Conservation (phyloP, 495 filamentous ascomycete species). For the Neurospora tetrasperma region DNA sequence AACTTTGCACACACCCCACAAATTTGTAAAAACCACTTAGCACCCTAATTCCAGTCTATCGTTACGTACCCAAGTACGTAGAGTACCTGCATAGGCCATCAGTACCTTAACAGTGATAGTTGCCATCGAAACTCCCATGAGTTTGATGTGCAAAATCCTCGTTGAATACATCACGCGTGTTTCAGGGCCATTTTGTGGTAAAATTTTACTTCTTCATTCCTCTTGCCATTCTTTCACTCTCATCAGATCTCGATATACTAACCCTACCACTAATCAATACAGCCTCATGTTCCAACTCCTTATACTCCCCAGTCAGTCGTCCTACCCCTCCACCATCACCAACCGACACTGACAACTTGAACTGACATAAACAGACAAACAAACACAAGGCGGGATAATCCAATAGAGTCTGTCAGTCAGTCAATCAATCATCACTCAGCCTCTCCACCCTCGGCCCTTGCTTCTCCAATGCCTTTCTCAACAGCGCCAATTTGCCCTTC, state of each 20-base stretch:
- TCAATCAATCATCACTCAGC: constrained; percentile 13
- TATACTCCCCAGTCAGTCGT: not conserved
- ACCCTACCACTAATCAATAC: not conserved
- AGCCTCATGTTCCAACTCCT: not conserved
- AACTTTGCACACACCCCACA: not conserved
- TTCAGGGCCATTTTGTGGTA: not conserved
- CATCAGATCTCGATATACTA: not conserved
- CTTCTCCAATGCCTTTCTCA: constrained; percentile 28
- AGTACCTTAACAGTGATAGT: too few species aligned
- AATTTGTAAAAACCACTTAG: not conserved
- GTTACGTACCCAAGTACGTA: not conserved
- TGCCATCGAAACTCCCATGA: not conserved
- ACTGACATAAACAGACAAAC: not conserved
- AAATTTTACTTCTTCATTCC: not conserved
- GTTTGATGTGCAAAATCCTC: not conserved
- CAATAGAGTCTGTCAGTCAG: not conserved
- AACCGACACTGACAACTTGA: not conserved
- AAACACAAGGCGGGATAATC: not conserved
- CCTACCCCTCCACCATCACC: not conserved
- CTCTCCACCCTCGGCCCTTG: constrained; percentile 28
- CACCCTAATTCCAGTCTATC: not conserved
- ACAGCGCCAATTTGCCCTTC: constrained; percentile 16
- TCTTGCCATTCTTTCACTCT: not conserved
- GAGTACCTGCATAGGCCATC: not conserved
- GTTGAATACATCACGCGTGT: not conserved